A percentile compares a stretch with the other conserved stretches of the same genome.
Evolutionary conservation across 2,329 filamentous ascomycete genomes (phyloP).

Genomic region (Macrophomina pseudophaseolina): DNA sequence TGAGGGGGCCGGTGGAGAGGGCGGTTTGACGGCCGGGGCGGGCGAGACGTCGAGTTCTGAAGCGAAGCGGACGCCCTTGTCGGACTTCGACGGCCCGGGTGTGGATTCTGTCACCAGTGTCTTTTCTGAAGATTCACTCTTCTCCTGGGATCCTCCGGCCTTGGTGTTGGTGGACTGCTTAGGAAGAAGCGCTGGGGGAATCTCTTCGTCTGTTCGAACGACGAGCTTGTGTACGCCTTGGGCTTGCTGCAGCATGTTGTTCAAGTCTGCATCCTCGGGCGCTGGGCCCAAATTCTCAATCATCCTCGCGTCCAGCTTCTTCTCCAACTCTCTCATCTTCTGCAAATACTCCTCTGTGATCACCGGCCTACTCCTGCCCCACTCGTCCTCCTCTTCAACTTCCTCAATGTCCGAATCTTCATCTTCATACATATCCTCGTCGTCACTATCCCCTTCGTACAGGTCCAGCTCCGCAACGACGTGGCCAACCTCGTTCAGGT

Average conservation of each 20-base stretch:
- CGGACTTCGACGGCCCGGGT: not conserved
- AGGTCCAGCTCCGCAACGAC: slow-evolving; percentile 92
- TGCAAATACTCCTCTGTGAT: slow-evolving; percentile 76
- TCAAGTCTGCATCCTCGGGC: slow-evolving; percentile 44
- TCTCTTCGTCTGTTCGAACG: slow-evolving; percentile 18
- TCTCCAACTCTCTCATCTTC: slow-evolving; percentile 85
- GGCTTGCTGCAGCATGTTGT: slow-evolving; percentile 30
- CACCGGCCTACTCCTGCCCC: slow-evolving; percentile 72
- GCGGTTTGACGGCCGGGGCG: slow-evolving; percentile 31
- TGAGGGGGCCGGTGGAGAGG: not conserved
- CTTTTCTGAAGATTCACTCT: slow-evolving; percentile 31
- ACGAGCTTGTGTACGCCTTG: slow-evolving; percentile 22
- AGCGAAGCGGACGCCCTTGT: slow-evolving; percentile 83
- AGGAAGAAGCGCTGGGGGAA: slow-evolving; percentile 20
- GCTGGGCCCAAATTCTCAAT: slow-evolving; percentile 64
- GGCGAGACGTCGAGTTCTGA: slow-evolving; percentile 72
- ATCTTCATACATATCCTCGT: slow-evolving; percentile 50
- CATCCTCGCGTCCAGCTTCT: slow-evolving; percentile 68
- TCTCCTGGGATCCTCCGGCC: slow-evolving; percentile 26
- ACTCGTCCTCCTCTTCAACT: slow-evolving; percentile 73
- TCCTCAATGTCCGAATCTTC: slow-evolving; percentile 55
- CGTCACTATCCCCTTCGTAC: slow-evolving; percentile 68
- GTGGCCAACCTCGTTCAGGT: slow-evolving; percentile 83
- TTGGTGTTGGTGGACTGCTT: not conserved
- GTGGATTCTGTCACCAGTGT: slow-evolving; percentile 43